Evolutionary conservation across 1,284 basidiomycete genomes (phyloP), one percentile per base, ranked within the genome.

Genomic region (Fomitopsis betulina): DNA sequence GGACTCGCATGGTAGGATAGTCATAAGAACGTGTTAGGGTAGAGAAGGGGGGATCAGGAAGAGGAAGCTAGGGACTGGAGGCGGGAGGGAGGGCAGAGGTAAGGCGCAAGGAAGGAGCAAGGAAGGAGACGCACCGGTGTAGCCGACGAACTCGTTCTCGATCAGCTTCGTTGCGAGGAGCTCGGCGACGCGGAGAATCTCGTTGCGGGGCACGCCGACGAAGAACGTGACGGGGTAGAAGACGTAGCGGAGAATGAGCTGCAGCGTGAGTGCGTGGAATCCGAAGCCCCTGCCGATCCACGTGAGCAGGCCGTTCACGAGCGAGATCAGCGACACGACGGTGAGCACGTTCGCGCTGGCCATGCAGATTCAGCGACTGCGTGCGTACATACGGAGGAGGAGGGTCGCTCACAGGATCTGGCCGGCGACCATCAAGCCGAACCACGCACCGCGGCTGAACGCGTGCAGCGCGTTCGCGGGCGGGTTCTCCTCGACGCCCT

Each of bases 211-310:
- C 4, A 91, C 89, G 63, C 88, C 85, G 63, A 95, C 79, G 76
- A 95, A 84, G 79, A 94, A 94, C 3, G 88, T 83, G 63, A 96
- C 67, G 35, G 94, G 94, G 74, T 94, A 96, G 76, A 93, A 89
- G 65, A 95, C 70, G 75, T 96, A 94, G 49, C 92, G 87, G 61
- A 95, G 75, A 67, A 95, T 82, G 62, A 96, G 83, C 71, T 96
- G 85, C 32, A 96, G 79, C 3, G 93, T 95, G 55, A 96, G 84
- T 0, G 81, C 77, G 68, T 89, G 79, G 67, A 96, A 90, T 50
- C 91, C 90, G 72, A 94, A 94, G 60, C 91, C 93, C 62, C 80
- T 82, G 53, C 94, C 94, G 70, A 95, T 84, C 90, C 92, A 96
- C 43, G 92, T 94, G 47, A 96, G 80, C 12, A 95, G 76, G 49